phyloP scores from a whole-genome alignment of 1,139 yeast genomes.

The Ogataea hybrid region DNA sequence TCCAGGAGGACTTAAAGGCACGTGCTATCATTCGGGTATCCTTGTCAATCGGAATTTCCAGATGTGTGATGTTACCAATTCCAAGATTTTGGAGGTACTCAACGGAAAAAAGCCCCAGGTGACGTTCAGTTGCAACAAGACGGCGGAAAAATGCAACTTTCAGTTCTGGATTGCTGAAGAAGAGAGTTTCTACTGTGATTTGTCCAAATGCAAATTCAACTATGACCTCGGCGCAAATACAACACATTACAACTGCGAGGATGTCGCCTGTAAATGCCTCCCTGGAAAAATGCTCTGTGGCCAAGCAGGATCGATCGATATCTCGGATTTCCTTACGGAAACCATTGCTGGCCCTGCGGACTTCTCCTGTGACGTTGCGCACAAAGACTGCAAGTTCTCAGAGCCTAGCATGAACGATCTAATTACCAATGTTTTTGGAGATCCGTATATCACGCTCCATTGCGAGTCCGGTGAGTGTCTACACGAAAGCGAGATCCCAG shows the following conservation, averaged over 20 bases:
- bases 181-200: conserved; percentile 88
- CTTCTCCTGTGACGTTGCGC: conserved; percentile 69
- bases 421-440: conserved; percentile 89
- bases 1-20: conserved; percentile 86
- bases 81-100: conserved; percentile 76
- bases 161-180: conserved; percentile 94
- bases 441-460: conserved; percentile 74
- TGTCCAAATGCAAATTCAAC: conserved; percentile 66
- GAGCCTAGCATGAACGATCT: conserved; percentile 97
- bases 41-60: conserved; percentile 79
- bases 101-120: conserved; percentile 86
- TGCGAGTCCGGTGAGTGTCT: conserved; percentile 90
- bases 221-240: conserved; percentile 61
- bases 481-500: conserved; percentile 91
- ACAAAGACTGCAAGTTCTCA: conserved; percentile 68
- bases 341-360: conserved; percentile 94
- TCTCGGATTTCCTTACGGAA: conserved; percentile 86
- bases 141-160: conserved; percentile 70
- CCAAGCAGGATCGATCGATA: conserved; percentile 88
- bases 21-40: conserved; percentile 88
- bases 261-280: conserved; percentile 78
- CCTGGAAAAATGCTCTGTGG: conserved; percentile 96
- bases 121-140: conserved; percentile 80
- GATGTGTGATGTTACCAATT: conserved; percentile 92
- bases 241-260: conserved; percentile 76